phyloP scores from a whole-genome alignment of 2,329 filamentous ascomycete species.

The Aspergillus sp. region DNA sequence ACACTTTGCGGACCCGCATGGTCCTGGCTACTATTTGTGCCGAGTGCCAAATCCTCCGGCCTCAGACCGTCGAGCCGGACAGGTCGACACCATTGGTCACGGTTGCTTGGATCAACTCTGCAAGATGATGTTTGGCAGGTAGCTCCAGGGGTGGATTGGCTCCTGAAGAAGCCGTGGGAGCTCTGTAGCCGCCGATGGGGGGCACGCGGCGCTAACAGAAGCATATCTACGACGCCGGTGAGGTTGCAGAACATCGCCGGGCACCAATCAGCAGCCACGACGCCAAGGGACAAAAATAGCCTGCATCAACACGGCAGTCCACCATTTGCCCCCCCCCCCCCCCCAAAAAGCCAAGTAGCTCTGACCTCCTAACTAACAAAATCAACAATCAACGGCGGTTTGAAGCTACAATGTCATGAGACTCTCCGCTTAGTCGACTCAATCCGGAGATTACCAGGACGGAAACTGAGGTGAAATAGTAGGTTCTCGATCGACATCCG shows the following conservation, averaged over 20 bases:
- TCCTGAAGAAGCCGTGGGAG: constrained; percentile 3
- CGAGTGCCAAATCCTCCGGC: constrained; percentile 19
- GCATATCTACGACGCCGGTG: constrained; percentile 1
- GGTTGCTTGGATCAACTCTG: constrained; percentile 10
- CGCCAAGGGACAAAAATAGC: constrained; percentile 11
- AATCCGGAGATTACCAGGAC: background rate
- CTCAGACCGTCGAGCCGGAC: background rate
- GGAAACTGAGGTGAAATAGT: background rate
- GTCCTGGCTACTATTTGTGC: constrained; percentile 11
- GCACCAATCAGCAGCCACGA: constrained; percentile 11
- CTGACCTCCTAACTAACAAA: too few relatives aligned
- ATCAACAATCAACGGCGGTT: too few relatives aligned
- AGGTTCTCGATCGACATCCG: background rate
- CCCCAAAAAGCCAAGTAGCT: too few relatives aligned
- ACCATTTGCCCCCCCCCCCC: too few relatives aligned
- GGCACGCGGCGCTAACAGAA: constrained; percentile 12
- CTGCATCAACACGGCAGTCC: background rate
- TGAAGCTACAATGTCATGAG: too few relatives aligned
- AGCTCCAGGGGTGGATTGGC: constrained; percentile 19
- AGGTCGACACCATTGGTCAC: constrained; percentile 16
- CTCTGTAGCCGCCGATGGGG: constrained; percentile 22
- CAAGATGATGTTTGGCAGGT: constrained; percentile 9
- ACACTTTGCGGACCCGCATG: constrained; percentile 5
- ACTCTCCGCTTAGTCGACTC: too few relatives aligned
- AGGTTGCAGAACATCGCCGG: constrained; percentile 1